Evolutionary conservation across 176 grass and related monocot genomes (phyloP), one percentile per base, ranked within the genome.

Genomic region (Rhynchospora breviuscula): DNA sequence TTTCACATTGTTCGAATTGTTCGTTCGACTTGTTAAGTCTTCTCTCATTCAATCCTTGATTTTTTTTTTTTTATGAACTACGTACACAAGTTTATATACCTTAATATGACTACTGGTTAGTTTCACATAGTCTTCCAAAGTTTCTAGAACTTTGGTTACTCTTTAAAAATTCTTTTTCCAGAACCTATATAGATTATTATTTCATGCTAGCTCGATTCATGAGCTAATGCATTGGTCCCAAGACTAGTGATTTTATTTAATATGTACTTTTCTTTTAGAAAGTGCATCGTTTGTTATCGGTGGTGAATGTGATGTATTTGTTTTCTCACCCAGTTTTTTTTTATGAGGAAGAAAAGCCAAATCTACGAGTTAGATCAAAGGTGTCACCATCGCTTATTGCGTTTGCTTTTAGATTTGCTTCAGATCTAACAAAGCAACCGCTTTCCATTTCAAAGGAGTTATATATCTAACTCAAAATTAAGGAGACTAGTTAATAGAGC

Each of bases 321-420:
- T 33, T 78, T 57, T 4, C 25, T 51, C 25, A 40, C 35, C n/a
- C 18, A 47, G 4, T 52, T 74, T 74, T 51, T 2, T 74, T 75
- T 75, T 21, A 23, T 10, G 10, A 6, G 45, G 65, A 53, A 72
- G 8, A 70, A 46, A 75, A 26, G 21, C 68, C 19, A 75, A 75
- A 77, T 77, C 13, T 56, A 78, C 23, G 67, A 8, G 40, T 71
- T 78, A 56, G 22, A 77, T 25, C 12, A 54, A 76, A 77, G 22
- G 23, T 77, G 73, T 56, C 73, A 29, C 22, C 10, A 12, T 77
- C 14, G 12, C 3, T 60, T 59, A 14, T 60, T 84, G 52, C 59
- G 48, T 84, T 73, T 84, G 67, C 63, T 75, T 84, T 75, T 84
- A n/a, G n/a, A 84, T 59, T 74, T 25, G 63, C 12, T 53, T 84